These are phyloP conservation scores for Vigna angularis DNA, from an alignment of 306 rosid genomes.

Conservation along the genomic window DNA sequence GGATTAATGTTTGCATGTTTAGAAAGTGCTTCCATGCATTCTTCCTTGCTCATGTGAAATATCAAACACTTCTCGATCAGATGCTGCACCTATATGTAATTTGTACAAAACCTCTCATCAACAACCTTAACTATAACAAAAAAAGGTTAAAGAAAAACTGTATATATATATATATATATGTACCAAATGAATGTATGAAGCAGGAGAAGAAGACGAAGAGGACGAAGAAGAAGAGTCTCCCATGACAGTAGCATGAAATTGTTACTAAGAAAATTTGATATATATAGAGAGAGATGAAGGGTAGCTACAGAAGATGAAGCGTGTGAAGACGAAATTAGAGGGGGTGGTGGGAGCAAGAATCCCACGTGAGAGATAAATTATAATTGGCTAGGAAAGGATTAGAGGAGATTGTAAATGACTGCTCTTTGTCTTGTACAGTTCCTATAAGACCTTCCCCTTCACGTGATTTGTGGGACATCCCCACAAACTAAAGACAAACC, in stretches of 20 bases:
- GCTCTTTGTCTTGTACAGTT: constrained; percentile 57
- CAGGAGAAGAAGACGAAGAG: constrained; percentile 60
- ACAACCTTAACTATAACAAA: not conserved
- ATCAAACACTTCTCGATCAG: constrained; percentile 93
- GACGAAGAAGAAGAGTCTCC: constrained; percentile 56
- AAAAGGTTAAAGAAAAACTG: not conserved
- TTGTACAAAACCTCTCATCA: not conserved
- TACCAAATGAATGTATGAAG: constrained; percentile 91
- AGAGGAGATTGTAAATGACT: constrained; percentile 80
- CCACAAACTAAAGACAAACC: constrained; percentile 51
- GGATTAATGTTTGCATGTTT: constrained; percentile 86
- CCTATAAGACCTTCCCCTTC: constrained; percentile 48
- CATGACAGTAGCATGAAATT: constrained; percentile 44
- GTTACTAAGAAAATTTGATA: not conserved
- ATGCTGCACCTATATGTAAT: constrained; percentile 72
- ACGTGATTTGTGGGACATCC: constrained; percentile 84
- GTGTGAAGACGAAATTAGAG: constrained; percentile 8
- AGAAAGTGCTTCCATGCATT: constrained; percentile 93
- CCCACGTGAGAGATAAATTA: constrained; percentile 95
- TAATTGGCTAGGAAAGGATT: constrained; percentile 87
- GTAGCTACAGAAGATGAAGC: not conserved
- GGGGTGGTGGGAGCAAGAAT: constrained; percentile 57
- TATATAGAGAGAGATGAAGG: not conserved
- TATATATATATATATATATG: constrained; percentile 28
- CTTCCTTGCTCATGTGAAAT: constrained; percentile 83